Base-by-base conservation (phyloP, 2,329 filamentous ascomycete genomes). In the Nothophaeocryptopus gaeumannii region DNA sequence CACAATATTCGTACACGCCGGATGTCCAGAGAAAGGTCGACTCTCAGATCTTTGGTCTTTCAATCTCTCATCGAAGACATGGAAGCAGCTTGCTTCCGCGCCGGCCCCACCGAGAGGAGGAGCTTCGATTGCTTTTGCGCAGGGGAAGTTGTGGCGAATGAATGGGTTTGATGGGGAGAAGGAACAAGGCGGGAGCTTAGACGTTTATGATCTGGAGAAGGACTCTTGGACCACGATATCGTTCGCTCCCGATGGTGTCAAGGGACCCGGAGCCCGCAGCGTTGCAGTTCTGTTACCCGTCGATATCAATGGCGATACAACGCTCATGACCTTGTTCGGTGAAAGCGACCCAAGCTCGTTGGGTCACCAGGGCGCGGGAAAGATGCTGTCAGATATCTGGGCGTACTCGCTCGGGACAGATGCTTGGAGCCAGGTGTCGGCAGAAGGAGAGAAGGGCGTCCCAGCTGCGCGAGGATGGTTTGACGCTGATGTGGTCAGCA, bases 1-100 rank as follows among this genome's bases (percentile, higher is more conserved):
- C 14, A 87, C 81, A 0, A 74, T 95, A 39, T 85, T 88, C 64
- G 67, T 95, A 30, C 89, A 95, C 66, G 88, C 86, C 4, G 89
- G 89, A 3, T 87, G 84, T 61, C 77, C 87, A 0, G 77, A 79
- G 5, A 77, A 72, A 26, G 85, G 82, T 9, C 74, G 82, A 2
- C 74, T 87, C 2, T 73, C 75, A 9, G 89, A 95, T 64, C 70
- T 91, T 5, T 95, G 89, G 89, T 81, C 82, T 0, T 95, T 95
- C 64, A 82, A 86, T 62, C 69, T 92, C 16, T 73, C 72, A 40
- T 76, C 75, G 7, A 73, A 76, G 45, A 74, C 76, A 2, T 95
- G 89, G 89, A 81, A 76, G 34, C 76, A 85, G 62, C 75, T 88
- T 11, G 77, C 84, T 0, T 68, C 80, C 7, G 88, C 87, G 0